Conservation (phyloP, 345 rosid species). For the Abelmoschus esculentus region DNA sequence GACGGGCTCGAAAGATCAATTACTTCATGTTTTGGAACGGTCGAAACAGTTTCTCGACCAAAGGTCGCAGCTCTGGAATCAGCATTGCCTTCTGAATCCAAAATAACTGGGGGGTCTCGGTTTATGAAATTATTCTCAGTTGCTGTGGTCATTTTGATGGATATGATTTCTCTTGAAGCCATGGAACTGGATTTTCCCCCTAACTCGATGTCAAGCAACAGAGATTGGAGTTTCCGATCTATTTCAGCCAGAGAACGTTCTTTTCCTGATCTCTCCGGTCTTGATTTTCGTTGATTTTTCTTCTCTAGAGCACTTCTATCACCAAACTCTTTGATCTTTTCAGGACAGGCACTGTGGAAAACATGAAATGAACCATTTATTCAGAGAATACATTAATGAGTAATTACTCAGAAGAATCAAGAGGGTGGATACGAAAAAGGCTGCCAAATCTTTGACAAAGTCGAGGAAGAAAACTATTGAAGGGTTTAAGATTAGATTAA, state of each 20-base stretch:
- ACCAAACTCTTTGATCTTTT: slow-evolving; percentile 62
- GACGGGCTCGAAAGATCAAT: slow-evolving; percentile 78
- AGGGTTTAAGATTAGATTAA: neutral
- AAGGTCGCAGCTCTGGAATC: slow-evolving; percentile 8
- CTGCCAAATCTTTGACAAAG: slow-evolving; percentile 1
- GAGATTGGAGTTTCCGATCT: slow-evolving; percentile 46
- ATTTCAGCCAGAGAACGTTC: slow-evolving; percentile 31
- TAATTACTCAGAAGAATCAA: neutral
- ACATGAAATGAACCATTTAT: neutral
- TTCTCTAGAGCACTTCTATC: slow-evolving; percentile 45
- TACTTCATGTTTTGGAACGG: slow-evolving; percentile 30
- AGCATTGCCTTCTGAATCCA: slow-evolving; percentile 19
- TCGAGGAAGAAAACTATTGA: neutral
- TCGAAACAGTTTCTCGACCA: slow-evolving; percentile 1
- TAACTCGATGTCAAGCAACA: slow-evolving; percentile 48
- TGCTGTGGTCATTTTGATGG: slow-evolving; percentile 16
- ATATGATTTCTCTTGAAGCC: slow-evolving; percentile 23
- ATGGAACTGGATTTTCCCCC: slow-evolving; percentile 17
- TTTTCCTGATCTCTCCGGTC: slow-evolving; percentile 33
- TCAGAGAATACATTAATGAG: neutral
- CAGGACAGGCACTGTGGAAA: slow-evolving; percentile 72
- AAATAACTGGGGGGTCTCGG: slow-evolving; percentile 13
- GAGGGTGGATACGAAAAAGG: neutral
- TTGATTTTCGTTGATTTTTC: slow-evolving; percentile 33
- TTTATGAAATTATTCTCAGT: slow-evolving; percentile 6